Percentiles rank a stretch among this genome's conserved stretches.
These are phyloP conservation scores for Calycina herbarum DNA, from an alignment of 2,329 filamentous ascomycete genomes.

Conservation along the genomic window DNA sequence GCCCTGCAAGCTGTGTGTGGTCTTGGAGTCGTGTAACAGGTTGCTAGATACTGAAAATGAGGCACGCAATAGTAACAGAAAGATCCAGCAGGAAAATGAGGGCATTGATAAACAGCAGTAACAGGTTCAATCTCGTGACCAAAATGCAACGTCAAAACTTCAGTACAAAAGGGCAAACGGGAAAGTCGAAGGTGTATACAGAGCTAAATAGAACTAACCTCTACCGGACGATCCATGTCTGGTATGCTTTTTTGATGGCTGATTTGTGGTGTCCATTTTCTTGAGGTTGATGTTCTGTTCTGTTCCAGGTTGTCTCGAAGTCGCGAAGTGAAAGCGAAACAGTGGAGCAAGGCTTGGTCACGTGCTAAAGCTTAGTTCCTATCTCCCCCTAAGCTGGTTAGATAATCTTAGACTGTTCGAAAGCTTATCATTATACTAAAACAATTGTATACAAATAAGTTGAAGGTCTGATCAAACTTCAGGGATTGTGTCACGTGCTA, in stretches of 20 bases:
- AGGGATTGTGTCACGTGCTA: neutral
- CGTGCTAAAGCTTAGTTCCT: neutral
- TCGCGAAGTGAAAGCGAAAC: neutral
- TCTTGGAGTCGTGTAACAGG: neutral
- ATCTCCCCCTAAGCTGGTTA: no score
- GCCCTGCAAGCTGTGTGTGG: neutral
- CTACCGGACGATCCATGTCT: neutral
- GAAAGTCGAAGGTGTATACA: neutral
- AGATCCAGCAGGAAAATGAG: neutral
- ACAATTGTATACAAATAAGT: neutral
- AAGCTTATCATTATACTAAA: no score
- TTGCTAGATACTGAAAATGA: neutral
- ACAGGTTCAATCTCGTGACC: neutral
- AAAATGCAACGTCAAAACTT: neutral
- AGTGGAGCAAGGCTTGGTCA: neutral
- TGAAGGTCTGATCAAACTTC: neutral
- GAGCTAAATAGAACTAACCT: neutral
- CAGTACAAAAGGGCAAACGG: neutral
- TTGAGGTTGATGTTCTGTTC: neutral
- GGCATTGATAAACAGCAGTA: neutral
- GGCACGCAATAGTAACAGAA: neutral
- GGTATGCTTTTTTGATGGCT: neutral
- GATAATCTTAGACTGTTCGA: no score
- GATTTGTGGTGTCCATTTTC: conserved; percentile 4
- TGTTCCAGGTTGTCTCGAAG: neutral